Evolutionary conservation across 1,139 yeast species (phyloP), one percentile per base, ranked within the genome.

Genomic region (Zygosaccharomyces sapae): DNA sequence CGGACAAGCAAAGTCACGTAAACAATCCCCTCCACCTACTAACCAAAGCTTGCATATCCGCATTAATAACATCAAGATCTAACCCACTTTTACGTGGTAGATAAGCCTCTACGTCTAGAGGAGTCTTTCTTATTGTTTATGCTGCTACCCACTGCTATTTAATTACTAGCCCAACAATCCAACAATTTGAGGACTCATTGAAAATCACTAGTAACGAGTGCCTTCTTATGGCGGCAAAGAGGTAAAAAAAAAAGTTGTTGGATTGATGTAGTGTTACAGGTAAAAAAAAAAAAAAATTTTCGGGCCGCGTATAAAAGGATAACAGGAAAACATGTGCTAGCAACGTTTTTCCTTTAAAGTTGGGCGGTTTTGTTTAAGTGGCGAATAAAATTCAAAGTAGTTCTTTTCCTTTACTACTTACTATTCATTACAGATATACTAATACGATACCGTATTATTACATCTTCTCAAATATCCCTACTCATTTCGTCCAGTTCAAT

Each of bases 241-340:
- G n/a, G n/a, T 22, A 37, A 37, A 37, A 12, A 27, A 27, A 37
- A 37, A 24, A 24, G 18, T 30, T 37, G 40, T 37, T 37, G 40
- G 40, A 37, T 37, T 37, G 29, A 12, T 37, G 40, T 37, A 18
- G 31, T 37, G 29, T 37, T n/a, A 19, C 40, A 27, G 25, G 27
- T 24, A 24, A 22, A 13, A 22, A 36, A 37, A 37, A 27, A 27
- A 24, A 16, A 25, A 37, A 37, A 37, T 37, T 37, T 37, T 37
- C 40, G 40, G 40, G 19, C 40, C 40, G 40, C 29, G 31, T 37
- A 37, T 37, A 37, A 37, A 37, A 37, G 31, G 40, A 24, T 27
- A 37, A 37, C 29, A 7, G 19, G 31, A 37, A 25, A 37, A 19
- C 40, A 37, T 37, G 40, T 37, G 40, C 40, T 10, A 37, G 13